Evolutionary conservation across 148 eudicot species (phyloP).

Genomic region (Vaccinium corymbosum): DNA sequence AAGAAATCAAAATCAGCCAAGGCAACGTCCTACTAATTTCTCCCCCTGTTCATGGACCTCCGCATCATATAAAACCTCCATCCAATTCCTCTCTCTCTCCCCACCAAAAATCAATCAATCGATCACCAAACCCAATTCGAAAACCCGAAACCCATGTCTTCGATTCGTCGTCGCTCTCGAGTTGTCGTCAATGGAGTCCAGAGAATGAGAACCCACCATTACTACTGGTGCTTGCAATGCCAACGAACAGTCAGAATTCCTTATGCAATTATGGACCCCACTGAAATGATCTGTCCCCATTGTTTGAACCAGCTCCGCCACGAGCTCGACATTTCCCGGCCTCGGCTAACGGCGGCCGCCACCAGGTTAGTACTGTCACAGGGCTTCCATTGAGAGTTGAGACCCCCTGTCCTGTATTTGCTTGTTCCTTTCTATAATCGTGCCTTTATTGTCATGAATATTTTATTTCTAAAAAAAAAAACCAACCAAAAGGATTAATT

Average conservation of each 20-base stretch:
- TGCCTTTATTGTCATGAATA: too few relatives aligned
- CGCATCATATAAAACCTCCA: slow-evolving; percentile 9
- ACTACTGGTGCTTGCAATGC: slow-evolving; percentile 62
- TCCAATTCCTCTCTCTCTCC: neutral
- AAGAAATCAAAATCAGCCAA: slow-evolving; percentile 2
- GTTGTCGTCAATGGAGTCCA: slow-evolving; percentile 33
- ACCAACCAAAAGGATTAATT: too few relatives aligned
- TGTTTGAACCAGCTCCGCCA: slow-evolving; percentile 36
- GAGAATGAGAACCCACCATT: slow-evolving; percentile 42
- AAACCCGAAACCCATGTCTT: slow-evolving; percentile 35
- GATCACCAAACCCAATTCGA: neutral
- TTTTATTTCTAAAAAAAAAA: too few relatives aligned
- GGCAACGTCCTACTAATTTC: slow-evolving; percentile 16
- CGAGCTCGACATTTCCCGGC: slow-evolving; percentile 41
- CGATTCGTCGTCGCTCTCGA: slow-evolving; percentile 34
- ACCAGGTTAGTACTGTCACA: neutral
- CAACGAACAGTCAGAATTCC: slow-evolving; percentile 44
- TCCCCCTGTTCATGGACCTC: neutral
- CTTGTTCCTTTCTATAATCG: too few relatives aligned
- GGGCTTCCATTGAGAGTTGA: too few relatives aligned
- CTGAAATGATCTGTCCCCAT: slow-evolving; percentile 43
- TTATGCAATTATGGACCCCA: slow-evolving; percentile 22
- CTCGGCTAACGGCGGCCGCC: slow-evolving; percentile 20
- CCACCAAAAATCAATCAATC: neutral
- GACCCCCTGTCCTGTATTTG: too few relatives aligned